Base-by-base conservation (phyloP, 768 basidiomycete genomes). In the Leccinum barrowsii region DNA sequence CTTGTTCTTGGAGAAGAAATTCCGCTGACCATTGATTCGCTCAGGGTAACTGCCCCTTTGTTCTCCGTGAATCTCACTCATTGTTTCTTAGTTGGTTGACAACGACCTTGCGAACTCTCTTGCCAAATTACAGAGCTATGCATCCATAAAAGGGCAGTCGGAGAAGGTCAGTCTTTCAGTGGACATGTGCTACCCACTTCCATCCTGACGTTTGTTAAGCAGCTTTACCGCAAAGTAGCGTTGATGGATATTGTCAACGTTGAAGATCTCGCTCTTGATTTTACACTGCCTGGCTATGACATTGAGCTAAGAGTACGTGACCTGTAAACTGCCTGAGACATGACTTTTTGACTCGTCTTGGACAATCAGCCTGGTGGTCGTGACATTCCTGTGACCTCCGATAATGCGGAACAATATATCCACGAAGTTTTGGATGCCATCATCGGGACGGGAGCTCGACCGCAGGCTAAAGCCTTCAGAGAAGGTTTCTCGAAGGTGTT, bases 401-500 rank as follows among this genome's bases (percentile, higher is more conserved):
- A 85, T 40, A 99, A 98, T 67, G 85, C 94, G 22, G 84, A 90
- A 52, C 91, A 97, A 65, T 99, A 98, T 70, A 83, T 98, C 47
- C 73, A 80, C n/a, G 85, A 85, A 57, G 90, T 98, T 24, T 73
- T 98, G 57, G 90, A 98, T 59, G 87, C 88, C 26, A 92, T 96
- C 55, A 81, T 99, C 12, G 90, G 91, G 1, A 83, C 84, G 53
- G 94, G 95, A 2, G 82, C 87, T 19, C 77, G 81, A 54, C 75
- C 83, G 1, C 94, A 97, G 74, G 89, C 90, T 7, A 85, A 89
- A 67, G 93, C 94, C 2, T 98, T 99, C 85, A 82, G 86, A 62
- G 91, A 94, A 62, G 96, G 94, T 1, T 96, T 96, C 74, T 94
- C 92, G 2, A 93, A 94, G 70, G 94, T 98, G 30, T 98, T 99